Percentiles rank a stretch among this genome's conserved stretches.
Evolutionary conservation across 768 basidiomycete genomes (phyloP).

Genomic region (Serendipita sp.): DNA sequence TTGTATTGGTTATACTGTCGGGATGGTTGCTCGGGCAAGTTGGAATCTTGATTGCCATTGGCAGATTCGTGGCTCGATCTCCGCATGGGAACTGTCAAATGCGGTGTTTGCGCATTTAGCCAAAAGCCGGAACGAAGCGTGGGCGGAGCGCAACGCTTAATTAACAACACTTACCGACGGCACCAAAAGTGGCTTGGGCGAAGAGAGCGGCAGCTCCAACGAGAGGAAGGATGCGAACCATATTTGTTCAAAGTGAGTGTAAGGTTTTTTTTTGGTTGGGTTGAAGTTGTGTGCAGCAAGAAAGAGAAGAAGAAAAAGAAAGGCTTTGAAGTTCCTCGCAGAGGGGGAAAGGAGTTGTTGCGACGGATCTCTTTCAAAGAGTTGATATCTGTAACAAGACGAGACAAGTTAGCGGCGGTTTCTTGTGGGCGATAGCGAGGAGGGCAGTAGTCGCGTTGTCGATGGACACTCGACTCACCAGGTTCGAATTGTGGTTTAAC

Average conservation of each 20-base stretch:
- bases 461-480: too few species aligned
- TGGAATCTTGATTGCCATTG: not conserved
- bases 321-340: conserved; percentile 1
- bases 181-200: not conserved
- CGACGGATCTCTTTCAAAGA: conserved; percentile 4
- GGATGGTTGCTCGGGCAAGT: not conserved
- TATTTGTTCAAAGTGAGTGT: not conserved
- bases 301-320: not conserved
- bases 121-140: not conserved
- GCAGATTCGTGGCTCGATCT: not conserved
- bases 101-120: not conserved
- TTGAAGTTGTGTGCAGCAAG: too few species aligned
- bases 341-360: not conserved
- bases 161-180: not conserved
- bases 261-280: not conserved
- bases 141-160: too few species aligned
- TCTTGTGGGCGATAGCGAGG: not conserved
- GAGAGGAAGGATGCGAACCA: not conserved
- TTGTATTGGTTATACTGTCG: not conserved
- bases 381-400: not conserved
- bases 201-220: conserved; percentile 1
- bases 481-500: not conserved
- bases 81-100: not conserved
- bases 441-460: not conserved
- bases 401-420: not conserved